These are phyloP conservation scores for Limtongia smithiae DNA, from an alignment of 805 yeast genomes.

Conservation along the genomic window DNA sequence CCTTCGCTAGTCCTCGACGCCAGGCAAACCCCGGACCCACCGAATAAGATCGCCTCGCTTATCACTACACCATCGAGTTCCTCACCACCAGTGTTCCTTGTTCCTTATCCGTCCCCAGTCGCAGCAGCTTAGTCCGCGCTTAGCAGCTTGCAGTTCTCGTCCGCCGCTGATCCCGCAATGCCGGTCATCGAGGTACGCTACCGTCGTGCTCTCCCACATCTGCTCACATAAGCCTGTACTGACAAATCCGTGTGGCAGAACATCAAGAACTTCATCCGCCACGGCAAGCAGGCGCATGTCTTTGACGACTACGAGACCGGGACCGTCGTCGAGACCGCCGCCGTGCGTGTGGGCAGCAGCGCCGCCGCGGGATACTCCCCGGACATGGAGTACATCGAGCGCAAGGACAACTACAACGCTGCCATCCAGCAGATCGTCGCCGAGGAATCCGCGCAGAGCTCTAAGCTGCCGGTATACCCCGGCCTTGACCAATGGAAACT, in stretches of 20 bases:
- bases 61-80: not conserved
- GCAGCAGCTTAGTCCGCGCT: too few species aligned
- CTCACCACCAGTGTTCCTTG: not conserved
- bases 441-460: conserved; percentile 38
- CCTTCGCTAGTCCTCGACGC: too few species aligned
- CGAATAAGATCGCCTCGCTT: too few species aligned
- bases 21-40: too few species aligned
- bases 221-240: not conserved
- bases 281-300: conserved; percentile 55
- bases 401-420: conserved; percentile 35
- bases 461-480: conserved; percentile 38
- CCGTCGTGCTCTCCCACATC: not conserved
- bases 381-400: conserved; percentile 17
- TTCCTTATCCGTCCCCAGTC: too few species aligned
- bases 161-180: too few species aligned
- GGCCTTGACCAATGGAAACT: conserved; percentile 41
- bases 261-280: conserved; percentile 58
- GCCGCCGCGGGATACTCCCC: conserved; percentile 1
- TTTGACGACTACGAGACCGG: conserved; percentile 8
- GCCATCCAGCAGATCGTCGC: conserved; percentile 42
- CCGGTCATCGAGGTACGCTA: conserved; percentile 19
- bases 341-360: conserved; percentile 1
- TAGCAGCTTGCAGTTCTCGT: too few species aligned
- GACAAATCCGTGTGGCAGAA: conserved; percentile 38
- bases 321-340: conserved; percentile 3